phyloP scores from a whole-genome alignment of 2,329 filamentous ascomycete genomes.

The Mollisiaceae sp. region DNA sequence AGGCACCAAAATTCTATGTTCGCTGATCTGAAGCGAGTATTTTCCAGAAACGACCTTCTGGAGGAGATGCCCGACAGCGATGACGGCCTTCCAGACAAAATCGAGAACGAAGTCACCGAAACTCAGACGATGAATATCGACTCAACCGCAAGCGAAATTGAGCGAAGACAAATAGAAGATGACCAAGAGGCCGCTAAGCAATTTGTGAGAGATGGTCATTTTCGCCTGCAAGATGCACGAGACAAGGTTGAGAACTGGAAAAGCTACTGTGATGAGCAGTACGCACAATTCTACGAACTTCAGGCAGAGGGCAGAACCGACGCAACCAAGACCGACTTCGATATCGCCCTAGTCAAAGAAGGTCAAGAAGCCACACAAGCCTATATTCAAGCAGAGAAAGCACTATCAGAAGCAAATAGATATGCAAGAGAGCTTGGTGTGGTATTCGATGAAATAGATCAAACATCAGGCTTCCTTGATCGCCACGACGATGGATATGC shows the following conservation, averaged over 20 bases:
- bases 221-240: background rate
- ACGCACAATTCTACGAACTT: slow-evolving; percentile 10
- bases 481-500: slow-evolving; percentile 30
- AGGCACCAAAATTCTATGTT: background rate
- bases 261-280: slow-evolving; percentile 18
- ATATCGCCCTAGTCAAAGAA: slow-evolving; percentile 19
- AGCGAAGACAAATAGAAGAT: background rate
- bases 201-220: background rate
- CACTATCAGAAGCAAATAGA: slow-evolving; percentile 9
- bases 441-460: slow-evolving; percentile 15
- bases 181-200: background rate
- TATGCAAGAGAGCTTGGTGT: slow-evolving; percentile 19
- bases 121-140: background rate
- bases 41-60: background rate
- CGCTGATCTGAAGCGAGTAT: background rate
- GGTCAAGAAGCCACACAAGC: slow-evolving; percentile 11
- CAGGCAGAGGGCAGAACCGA: slow-evolving; percentile 9
- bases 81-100: too few relatives aligned
- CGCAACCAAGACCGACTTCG: slow-evolving; percentile 23
- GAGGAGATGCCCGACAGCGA: background rate
- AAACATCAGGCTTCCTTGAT: slow-evolving; percentile 27
- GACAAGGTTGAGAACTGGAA: slow-evolving; percentile 23
- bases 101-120: too few relatives aligned
- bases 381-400: slow-evolving; percentile 21
- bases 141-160: background rate